These are phyloP conservation scores for Tulasnella sp. DNA, from an alignment of 768 basidiomycete genomes.

Conservation along the genomic window DNA sequence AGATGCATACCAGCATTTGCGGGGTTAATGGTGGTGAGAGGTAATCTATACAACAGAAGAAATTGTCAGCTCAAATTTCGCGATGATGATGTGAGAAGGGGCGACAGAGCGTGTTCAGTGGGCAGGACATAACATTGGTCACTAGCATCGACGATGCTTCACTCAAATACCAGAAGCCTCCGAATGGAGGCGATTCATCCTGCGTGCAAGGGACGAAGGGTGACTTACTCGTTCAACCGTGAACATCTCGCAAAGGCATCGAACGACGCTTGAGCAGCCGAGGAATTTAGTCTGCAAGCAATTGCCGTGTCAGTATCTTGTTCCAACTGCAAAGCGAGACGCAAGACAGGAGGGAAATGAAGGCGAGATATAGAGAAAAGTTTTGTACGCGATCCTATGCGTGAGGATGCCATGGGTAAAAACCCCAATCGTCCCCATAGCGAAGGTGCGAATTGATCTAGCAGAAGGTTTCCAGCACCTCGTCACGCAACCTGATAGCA, in stretches of 20 bases:
- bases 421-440: slow-evolving; percentile 2
- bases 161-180: neutral
- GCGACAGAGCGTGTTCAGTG: neutral
- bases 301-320: neutral
- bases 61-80: neutral
- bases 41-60: neutral
- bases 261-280: neutral
- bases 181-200: neutral
- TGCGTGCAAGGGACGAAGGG: neutral
- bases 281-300: neutral
- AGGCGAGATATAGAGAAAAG: neutral
- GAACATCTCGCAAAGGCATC: neutral
- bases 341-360: neutral
- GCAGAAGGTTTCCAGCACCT: neutral
- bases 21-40: neutral
- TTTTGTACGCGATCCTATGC: neutral
- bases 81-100: neutral
- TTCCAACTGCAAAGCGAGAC: neutral
- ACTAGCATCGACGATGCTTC: neutral
- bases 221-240: neutral
- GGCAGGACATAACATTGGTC: neutral
- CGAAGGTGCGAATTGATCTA: neutral
- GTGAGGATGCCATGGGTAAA: neutral
- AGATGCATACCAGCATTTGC: neutral
- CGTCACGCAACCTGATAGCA: neutral